Percentiles rank a stretch among this genome's conserved stretches.
phyloP scores from a whole-genome alignment of 768 basidiomycete genomes.

The Panus rudis region DNA sequence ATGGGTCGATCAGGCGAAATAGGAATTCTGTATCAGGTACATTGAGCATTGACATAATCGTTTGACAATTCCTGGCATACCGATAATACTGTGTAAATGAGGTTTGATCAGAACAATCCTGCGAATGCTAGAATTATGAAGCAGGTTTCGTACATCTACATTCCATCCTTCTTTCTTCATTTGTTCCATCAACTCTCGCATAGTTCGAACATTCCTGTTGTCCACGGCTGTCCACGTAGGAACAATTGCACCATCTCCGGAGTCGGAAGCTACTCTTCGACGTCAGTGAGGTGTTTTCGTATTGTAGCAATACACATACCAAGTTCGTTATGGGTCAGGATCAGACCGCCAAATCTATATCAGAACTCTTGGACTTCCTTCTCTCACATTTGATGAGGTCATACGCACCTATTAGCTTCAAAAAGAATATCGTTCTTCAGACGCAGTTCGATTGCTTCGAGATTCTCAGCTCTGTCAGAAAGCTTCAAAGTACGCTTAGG shows the following conservation, averaged over 20 bases:
- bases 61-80: slow-evolving; percentile 29
- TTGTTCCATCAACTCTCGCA: slow-evolving; percentile 76
- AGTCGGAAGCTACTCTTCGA: slow-evolving; percentile 37
- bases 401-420: slow-evolving; percentile 62
- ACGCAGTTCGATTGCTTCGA: slow-evolving; percentile 87
- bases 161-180: slow-evolving; percentile 83
- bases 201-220: slow-evolving; percentile 73
- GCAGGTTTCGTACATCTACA: slow-evolving; percentile 58
- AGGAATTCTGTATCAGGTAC: slow-evolving; percentile 57
- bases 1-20: slow-evolving; percentile 90
- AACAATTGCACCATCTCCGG: slow-evolving; percentile 73
- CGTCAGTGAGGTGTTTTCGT: slow-evolving; percentile 4
- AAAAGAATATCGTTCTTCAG: slow-evolving; percentile 87
- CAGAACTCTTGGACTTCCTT: not conserved
- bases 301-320: slow-evolving; percentile 34
- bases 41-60: not conserved
- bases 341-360: slow-evolving; percentile 75
- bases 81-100: slow-evolving; percentile 58
- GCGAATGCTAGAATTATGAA: not conserved
- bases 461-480: slow-evolving; percentile 89
- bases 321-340: slow-evolving; percentile 92
- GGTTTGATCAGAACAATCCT: slow-evolving; percentile 1
- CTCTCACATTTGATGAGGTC: not conserved
- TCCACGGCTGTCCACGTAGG: slow-evolving; percentile 96
- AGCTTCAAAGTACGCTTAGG: slow-evolving; percentile 73